phyloP scores from a whole-genome alignment of 768 basidiomycete genomes.

The Daedaleopsis nitida region DNA sequence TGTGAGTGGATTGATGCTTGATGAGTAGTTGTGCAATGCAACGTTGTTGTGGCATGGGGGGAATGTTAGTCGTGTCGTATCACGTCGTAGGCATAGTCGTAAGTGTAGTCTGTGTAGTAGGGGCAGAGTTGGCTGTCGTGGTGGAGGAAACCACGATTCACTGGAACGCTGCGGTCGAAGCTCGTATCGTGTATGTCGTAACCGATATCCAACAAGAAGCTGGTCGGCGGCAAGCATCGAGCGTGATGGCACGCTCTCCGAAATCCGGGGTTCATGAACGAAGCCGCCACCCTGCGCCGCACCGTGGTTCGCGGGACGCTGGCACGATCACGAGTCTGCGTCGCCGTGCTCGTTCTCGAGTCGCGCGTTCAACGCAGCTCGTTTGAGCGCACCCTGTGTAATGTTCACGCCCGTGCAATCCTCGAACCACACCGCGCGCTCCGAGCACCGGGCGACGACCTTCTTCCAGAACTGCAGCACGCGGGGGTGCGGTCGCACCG shows the following conservation, averaged over 20 bases:
- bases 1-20: background rate
- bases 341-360: background rate
- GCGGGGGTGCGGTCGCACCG: constrained; percentile 37
- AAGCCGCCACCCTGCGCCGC: background rate
- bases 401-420: constrained; percentile 64
- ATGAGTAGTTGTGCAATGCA: background rate
- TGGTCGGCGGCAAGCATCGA: background rate
- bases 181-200: background rate
- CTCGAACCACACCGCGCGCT: constrained; percentile 63
- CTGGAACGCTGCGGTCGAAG: background rate
- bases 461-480: constrained; percentile 44
- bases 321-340: background rate
- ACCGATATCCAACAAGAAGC: background rate
- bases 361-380: constrained; percentile 26
- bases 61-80: constrained; percentile 1
- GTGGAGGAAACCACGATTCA: too few relatives aligned
- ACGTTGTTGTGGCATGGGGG: background rate
- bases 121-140: background rate
- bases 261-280: background rate
- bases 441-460: constrained; percentile 48
- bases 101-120: too few relatives aligned
- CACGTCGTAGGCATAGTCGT: constrained; percentile 6
- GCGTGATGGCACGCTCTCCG: background rate
- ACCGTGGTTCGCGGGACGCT: background rate
- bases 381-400: constrained; percentile 44